Percentiles rank a stretch among this genome's conserved stretches.
Conservation (phyloP, 2,329 filamentous ascomycete species). For the Mycocentrospora acerina region DNA sequence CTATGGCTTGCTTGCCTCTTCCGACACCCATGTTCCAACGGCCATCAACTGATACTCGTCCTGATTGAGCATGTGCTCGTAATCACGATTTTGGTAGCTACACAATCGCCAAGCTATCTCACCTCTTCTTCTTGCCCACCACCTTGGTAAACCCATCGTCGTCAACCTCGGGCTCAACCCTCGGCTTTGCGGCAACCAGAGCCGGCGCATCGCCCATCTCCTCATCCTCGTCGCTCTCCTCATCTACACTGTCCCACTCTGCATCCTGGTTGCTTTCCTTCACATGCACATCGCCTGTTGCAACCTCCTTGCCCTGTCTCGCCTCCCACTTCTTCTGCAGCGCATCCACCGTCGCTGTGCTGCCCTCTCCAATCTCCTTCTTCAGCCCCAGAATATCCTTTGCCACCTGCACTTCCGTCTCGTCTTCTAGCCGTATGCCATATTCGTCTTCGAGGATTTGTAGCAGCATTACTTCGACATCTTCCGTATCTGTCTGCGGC, state of each 20-base stretch:
- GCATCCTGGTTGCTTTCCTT: conserved; percentile 59
- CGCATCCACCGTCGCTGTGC: conserved; percentile 64
- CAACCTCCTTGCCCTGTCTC: conserved; percentile 60
- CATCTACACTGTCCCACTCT: conserved; percentile 47
- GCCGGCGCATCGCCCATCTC: conserved; percentile 42
- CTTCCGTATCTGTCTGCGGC: conserved; percentile 68
- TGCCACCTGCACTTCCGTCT: conserved; percentile 74
- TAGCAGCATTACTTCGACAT: conserved; percentile 80
- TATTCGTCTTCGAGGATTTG: conserved; percentile 97
- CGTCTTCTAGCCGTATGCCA: conserved; percentile 88
- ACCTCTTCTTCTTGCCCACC: conserved; percentile 43
- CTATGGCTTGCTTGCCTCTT: too few relatives aligned
- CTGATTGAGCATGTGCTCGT: too few relatives aligned
- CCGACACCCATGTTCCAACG: too few relatives aligned
- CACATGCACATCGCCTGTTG: conserved; percentile 46
- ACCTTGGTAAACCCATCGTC: conserved; percentile 48
- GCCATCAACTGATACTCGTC: too few relatives aligned
- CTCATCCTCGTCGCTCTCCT: conserved; percentile 53
- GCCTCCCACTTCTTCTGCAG: conserved; percentile 65
- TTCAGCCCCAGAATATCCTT: conserved; percentile 69
- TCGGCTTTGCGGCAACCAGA: conserved; percentile 37
- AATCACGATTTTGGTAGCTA: too few relatives aligned
- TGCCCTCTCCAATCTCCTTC: conserved; percentile 64
- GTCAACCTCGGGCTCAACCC: conserved; percentile 42
- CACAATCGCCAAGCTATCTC: conserved; percentile 8